Base-by-base conservation (phyloP, 768 basidiomycete genomes). In the Porphyrellus cyaneotinctus region DNA sequence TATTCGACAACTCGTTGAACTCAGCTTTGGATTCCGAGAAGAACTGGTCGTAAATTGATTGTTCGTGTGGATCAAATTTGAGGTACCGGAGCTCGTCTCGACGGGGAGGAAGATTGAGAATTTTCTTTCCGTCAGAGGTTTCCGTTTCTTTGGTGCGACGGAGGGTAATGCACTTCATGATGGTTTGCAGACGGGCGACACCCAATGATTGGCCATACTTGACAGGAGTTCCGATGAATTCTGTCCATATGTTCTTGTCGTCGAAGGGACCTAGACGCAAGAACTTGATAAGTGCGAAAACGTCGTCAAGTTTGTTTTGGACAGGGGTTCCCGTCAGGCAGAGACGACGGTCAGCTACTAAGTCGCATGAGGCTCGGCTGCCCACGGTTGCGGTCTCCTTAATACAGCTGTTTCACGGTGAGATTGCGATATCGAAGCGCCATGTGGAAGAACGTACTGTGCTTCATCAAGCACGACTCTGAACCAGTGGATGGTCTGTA, bases 271-370 rank as follows among this genome's bases (percentile, higher is more conserved):
- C 80, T 61, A 98, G 70, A 20, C 94, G 87, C 49, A 99, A 73
- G 73, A 99, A 98, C 71, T 97, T 97, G 78, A 99, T 85, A 53
- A 99, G 77, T 6, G 97, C 97, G 70, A 88, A 98, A 45, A 99
- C 88, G 65, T 99, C 97, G 72, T 98, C 97, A 47, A 98, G 82
- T 71, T 95, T 97, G 78, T 99, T 99, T 74, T 99, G 97, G 33
- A 99, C 93, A 1, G 97, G 97, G 9, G 97, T 99, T 51, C 97
- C 97, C n/a, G 95, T 95, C 36, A 99, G 76, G 69, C 92, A 95
- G 38, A 97, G 75, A 15, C 97, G 85, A 47, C 97, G 85, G 65
- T 97, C 91, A 15, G 97, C 92, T 70, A 88, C 81, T 44, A 99
- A 80, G 68, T 97, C 94, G 70, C 97, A 98, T 13, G 89, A 94